These are phyloP conservation scores for Mucor indicus DNA, from an alignment of 371 early-diverging fungal genomes.

Conservation along the genomic window DNA sequence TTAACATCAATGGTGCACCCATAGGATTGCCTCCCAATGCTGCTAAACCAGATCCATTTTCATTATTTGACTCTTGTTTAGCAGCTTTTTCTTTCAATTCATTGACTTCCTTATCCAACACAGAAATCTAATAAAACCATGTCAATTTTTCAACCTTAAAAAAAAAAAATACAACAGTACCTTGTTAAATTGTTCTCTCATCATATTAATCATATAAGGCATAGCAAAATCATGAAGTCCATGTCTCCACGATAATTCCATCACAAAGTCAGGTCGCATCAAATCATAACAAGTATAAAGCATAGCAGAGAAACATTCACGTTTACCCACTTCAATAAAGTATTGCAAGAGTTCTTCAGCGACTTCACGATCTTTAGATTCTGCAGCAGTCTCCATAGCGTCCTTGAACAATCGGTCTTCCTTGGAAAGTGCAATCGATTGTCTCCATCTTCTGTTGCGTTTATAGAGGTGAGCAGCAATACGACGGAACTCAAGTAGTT, in stretches of 20 bases:
- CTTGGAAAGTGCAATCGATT: conserved; percentile 92
- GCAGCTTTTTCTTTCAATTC: conserved; percentile 52
- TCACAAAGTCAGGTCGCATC: conserved; percentile 87
- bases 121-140: conserved; percentile 37
- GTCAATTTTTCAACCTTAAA: too few species aligned
- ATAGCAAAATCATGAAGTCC: conserved; percentile 86
- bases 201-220: conserved; percentile 92
- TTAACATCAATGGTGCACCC: conserved; percentile 68
- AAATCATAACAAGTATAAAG: conserved; percentile 92
- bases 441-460: conserved; percentile 92
- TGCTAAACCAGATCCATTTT: conserved; percentile 33
- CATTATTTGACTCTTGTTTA: conserved; percentile 26
- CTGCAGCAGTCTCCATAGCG: conserved; percentile 95
- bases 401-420: conserved; percentile 95
- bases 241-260: conserved; percentile 93
- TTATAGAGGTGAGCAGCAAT: conserved; percentile 94
- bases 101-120: conserved; percentile 45
- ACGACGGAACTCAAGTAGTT: conserved; percentile 96
- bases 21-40: conserved; percentile 43
- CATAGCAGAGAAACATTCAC: conserved; percentile 92
- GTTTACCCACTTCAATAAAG: conserved; percentile 87
- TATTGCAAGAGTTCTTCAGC: conserved; percentile 91
- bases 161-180: conserved; percentile 38
- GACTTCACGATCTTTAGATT: conserved; percentile 77
- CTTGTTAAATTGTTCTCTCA: conserved; percentile 78